A percentile compares a stretch with the other conserved stretches of the same genome.
These are phyloP conservation scores for Hypoxylon sp. DNA, from an alignment of 2,329 filamentous ascomycete genomes.

Conservation along the genomic window DNA sequence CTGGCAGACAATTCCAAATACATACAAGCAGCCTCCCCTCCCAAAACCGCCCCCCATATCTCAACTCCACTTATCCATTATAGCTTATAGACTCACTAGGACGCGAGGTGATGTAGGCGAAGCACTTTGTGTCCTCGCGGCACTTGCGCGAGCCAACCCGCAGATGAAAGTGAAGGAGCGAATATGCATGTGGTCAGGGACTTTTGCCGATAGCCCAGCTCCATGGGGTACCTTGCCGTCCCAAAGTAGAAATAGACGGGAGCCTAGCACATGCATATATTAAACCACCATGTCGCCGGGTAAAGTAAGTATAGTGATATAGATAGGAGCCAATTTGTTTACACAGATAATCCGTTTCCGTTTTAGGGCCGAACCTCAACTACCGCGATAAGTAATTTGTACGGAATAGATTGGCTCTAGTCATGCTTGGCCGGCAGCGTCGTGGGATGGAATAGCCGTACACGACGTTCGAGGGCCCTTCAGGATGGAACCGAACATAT, in stretches of 20 bases:
- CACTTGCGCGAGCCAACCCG: slow-evolving; percentile 20
- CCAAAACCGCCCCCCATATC: neutral
- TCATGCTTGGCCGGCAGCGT: slow-evolving; percentile 14
- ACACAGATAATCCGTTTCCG: slow-evolving; percentile 18
- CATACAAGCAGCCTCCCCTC: neutral
- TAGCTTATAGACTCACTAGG: neutral
- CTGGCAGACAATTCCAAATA: neutral
- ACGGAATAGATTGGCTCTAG: slow-evolving; percentile 23
- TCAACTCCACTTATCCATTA: neutral
- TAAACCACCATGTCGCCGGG: slow-evolving; percentile 43
- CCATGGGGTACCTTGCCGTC: slow-evolving; percentile 39
- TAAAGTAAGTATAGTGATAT: slow-evolving; percentile 44
- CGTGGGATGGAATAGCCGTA: neutral
- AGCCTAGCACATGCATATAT: slow-evolving; percentile 30
- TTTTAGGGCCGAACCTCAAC: slow-evolving; percentile 20
- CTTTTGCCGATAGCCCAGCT: slow-evolving; percentile 42
- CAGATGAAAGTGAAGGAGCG: slow-evolving; percentile 13
- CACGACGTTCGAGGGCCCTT: slow-evolving; percentile 10
- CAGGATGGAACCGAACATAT: slow-evolving; percentile 26
- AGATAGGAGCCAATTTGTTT: slow-evolving; percentile 38
- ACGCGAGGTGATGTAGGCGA: slow-evolving; percentile 7
- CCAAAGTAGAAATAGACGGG: slow-evolving; percentile 15
- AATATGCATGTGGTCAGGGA: slow-evolving; percentile 11
- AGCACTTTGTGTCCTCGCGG: slow-evolving; percentile 22
- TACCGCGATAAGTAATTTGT: slow-evolving; percentile 20